Conservation (phyloP, 2,329 filamentous ascomycete species). For the Pestalotiopsis sp. region DNA sequence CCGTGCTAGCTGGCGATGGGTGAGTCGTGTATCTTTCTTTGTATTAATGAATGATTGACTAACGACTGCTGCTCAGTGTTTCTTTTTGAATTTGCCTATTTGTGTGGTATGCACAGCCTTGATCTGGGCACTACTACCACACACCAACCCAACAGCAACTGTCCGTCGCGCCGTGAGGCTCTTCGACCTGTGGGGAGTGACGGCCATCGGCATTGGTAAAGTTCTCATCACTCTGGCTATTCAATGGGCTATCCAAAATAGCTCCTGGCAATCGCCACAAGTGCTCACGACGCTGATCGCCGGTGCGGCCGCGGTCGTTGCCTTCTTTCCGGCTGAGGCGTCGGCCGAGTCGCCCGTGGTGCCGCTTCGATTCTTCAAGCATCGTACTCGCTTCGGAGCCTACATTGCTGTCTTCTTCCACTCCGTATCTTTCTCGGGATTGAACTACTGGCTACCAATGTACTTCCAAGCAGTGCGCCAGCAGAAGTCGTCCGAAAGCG, state of each 20-base stretch:
- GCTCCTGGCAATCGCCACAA: background rate
- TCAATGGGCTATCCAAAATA: background rate
- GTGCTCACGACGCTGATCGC: background rate
- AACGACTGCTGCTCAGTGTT: background rate
- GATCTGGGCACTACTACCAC: background rate
- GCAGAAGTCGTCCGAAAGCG: constrained; percentile 1
- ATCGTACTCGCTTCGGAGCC: background rate
- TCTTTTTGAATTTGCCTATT: background rate
- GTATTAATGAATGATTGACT: background rate
- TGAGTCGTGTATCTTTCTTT: background rate
- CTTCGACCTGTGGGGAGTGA: constrained; percentile 4
- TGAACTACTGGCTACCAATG: constrained; percentile 3
- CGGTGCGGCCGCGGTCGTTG: background rate
- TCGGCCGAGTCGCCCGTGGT: background rate
- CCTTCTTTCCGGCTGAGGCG: background rate
- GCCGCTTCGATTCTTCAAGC: background rate
- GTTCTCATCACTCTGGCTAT: constrained; percentile 2
- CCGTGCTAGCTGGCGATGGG: background rate
- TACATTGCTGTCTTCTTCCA: constrained; percentile 6
- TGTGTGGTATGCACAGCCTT: background rate
- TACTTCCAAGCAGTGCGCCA: constrained; percentile 7
- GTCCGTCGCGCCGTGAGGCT: background rate
- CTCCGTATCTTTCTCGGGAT: background rate
- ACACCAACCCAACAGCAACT: background rate
- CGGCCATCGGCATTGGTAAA: background rate